Conservation (phyloP, 176 grass and related monocot genomes). For the Eragrostis nindensis region DNA sequence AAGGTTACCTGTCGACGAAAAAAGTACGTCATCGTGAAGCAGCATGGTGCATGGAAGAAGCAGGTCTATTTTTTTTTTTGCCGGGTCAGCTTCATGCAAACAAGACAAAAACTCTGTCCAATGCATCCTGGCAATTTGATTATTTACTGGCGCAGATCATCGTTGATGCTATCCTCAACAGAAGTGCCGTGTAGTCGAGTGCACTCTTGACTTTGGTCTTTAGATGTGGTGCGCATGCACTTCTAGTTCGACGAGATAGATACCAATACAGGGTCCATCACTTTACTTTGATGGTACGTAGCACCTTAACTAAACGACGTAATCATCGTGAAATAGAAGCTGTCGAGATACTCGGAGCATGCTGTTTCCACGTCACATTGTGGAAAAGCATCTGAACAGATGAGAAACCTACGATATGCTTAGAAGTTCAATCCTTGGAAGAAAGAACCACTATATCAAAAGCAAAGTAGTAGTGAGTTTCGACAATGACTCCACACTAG, state of each 20-base stretch:
- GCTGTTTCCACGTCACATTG: too few relatives aligned
- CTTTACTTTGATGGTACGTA: background rate
- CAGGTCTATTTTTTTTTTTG: background rate
- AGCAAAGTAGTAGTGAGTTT: background rate
- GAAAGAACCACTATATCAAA: background rate
- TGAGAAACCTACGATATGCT: background rate
- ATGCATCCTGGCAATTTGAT: background rate
- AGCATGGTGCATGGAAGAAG: too few relatives aligned
- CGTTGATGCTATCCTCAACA: background rate
- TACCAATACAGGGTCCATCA: slow-evolving; percentile 17
- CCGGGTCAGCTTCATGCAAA: background rate
- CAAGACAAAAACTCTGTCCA: background rate
- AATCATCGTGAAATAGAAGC: background rate
- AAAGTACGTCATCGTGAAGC: background rate
- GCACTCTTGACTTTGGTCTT: background rate
- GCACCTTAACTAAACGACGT: background rate
- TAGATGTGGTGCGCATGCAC: slow-evolving; percentile 1
- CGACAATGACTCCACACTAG: background rate
- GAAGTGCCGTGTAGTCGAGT: background rate
- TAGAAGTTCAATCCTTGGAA: background rate
- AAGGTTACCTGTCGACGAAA: background rate
- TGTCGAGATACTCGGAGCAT: background rate
- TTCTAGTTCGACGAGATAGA: background rate
- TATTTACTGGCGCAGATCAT: background rate
- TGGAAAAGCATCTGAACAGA: background rate